Base-by-base conservation (phyloP, 176 grass and related monocot genomes). In the Oryza punctata region DNA sequence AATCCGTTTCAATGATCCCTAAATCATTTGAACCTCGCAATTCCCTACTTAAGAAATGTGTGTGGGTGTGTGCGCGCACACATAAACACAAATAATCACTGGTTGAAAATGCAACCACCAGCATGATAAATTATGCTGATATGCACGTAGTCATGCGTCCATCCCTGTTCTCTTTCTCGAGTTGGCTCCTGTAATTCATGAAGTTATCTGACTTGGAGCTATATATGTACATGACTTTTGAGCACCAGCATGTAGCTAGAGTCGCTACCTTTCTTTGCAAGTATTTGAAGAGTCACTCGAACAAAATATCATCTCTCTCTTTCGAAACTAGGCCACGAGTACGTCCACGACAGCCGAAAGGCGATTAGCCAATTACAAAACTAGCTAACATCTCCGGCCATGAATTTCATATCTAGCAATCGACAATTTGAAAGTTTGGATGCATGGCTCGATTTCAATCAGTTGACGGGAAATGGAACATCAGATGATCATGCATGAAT, bases 401-500 rank as follows among this genome's bases (percentile, higher is more conserved):
- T 60, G 57, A 24, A 61, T 61, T 61, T 61, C 21, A 10, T 24
- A 24, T 3, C 24, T 3, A 61, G 52, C 6, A 24, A 61, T n/a
- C 14, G 57, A 61, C 57, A 24, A 61, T 61, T n/a, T 11, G 57
- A 61, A 61, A 61, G 21, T 61, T 61, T 61, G 57, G 57, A 61
- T 61, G 57, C 19, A 3, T 61, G 8, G n/a, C 19, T 61, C n/a
- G 57, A 24, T 61, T 61, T 61, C 21, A 61, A 4, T 24, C 21
- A 61, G n/a, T 60, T 61, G 57, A 61, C 57, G n/a, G 57, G 57
- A 61, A 61, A 61, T 61, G n/a, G 57, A 61, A 9, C 8, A 57
- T 57, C 52, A 57, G 16, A 57, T 57, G 52, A 57, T 57, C 52
- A 57, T 66, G 82, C 14, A 75, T 71, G 82, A 81, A 77, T 81